Base-by-base conservation (phyloP, 1,284 basidiomycete species). In the Sutorius eximius region DNA sequence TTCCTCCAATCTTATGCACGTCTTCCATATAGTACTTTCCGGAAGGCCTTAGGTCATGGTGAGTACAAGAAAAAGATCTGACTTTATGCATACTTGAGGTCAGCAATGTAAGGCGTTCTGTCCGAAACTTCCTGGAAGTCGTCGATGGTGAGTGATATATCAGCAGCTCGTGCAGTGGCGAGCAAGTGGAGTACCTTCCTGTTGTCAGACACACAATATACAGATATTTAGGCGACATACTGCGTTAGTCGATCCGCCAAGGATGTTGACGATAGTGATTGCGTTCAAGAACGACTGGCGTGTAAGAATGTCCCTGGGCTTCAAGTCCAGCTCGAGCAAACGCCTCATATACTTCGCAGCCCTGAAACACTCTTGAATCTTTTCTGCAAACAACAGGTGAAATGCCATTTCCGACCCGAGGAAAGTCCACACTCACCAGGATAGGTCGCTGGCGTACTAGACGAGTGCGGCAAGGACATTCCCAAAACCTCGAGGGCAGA, bases 1-100 rank as follows among this genome's bases (percentile, higher is more conserved):
- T 88, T 56, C 95, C 95, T 37, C 95, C 95, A 60, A 94, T 87
- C 61, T 82, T 85, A 79, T 98, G 92, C 33, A 99, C 80, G 70
- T 98, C 95, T 75, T 98, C 93, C 95, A 98, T 98, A 66, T 92
- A 89, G 73, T 95, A 98, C 76, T 89, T 89, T 27, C 95, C 95
- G 29, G 91, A 93, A 8, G 95, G 95, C 71, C 87, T 89, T 53
- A 3, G 41, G 27, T n/a, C 38, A 18, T 34, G 30, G 46, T 56
- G 13, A 61, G 48, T 32, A 46, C 12, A 36, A 41, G 15, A 29
- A 44, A n/a, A 15, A 33, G 15, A 16, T 4, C 24, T 12, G 42
- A 50, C 44, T 56, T 40, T 52, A 38, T 64, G 13, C 72, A 53
- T 67, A 87, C 85, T 93, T 95, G 61, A 98, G 80, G 69, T 99